These are phyloP conservation scores for Aspergillus brasiliensis DNA, from an alignment of 2,329 filamentous ascomycete genomes.

Conservation along the genomic window DNA sequence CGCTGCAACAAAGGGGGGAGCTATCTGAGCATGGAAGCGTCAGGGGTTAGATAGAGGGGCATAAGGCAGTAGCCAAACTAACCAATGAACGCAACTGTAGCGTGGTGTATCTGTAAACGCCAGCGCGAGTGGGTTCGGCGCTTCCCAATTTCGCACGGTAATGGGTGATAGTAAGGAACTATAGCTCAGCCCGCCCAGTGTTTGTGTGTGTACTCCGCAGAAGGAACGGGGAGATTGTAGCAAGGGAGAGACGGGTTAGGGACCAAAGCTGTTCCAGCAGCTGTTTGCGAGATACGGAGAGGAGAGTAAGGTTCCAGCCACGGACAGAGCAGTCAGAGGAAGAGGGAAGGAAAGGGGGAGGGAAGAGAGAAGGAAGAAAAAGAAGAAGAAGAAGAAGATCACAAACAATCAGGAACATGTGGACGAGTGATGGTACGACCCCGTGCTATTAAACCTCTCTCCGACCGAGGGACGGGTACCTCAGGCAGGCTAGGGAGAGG, in stretches of 20 bases:
- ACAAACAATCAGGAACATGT: conserved; percentile 1
- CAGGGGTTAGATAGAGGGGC: conserved; percentile 14
- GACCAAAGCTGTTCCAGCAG: conserved; percentile 23
- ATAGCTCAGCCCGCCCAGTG: neutral
- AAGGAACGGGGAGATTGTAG: conserved; percentile 5
- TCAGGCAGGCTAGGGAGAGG: conserved; percentile 2
- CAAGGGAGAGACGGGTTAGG: conserved; percentile 9
- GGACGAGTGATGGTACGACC: conserved; percentile 15
- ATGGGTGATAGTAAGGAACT: neutral
- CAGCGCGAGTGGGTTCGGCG: conserved; percentile 4
- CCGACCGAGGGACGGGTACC: conserved; percentile 20
- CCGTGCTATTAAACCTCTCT: conserved; percentile 16
- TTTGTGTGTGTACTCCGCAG: neutral
- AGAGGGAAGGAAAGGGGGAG: conserved; percentile 14
- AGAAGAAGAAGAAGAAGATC: conserved; percentile 2
- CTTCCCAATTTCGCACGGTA: neutral
- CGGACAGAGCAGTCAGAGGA: conserved; percentile 15
- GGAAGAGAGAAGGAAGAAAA: conserved; percentile 7
- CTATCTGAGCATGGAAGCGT: conserved; percentile 14
- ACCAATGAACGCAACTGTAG: neutral
- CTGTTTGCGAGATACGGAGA: conserved; percentile 7
- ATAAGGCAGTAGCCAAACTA: neutral
- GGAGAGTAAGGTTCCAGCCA: neutral
- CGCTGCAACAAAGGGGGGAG: conserved; percentile 14
- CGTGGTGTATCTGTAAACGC: neutral